These are phyloP conservation scores for Pythium brachiatum DNA, from an alignment of 352 stramenopile species.

Conservation along the genomic window DNA sequence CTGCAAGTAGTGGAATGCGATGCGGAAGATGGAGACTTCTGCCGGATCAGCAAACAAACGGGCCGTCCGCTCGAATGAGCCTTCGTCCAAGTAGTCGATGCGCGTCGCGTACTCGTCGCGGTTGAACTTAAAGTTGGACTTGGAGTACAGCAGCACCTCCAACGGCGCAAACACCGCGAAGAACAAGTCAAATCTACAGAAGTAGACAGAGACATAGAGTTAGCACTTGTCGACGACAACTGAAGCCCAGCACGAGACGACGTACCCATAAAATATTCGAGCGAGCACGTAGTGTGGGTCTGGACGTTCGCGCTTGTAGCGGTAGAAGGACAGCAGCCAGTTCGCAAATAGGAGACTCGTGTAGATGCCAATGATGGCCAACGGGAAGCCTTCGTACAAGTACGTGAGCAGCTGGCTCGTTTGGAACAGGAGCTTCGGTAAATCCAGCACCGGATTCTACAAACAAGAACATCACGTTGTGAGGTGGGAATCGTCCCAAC, in stretches of 20 bases:
- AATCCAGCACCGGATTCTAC: constrained; percentile 40
- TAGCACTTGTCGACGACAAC: background rate
- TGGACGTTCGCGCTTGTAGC: constrained; percentile 19
- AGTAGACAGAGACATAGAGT: background rate
- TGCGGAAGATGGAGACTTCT: constrained; percentile 39
- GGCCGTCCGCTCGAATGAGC: constrained; percentile 35
- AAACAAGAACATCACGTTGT: background rate
- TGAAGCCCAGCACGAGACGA: background rate
- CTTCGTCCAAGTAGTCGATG: constrained; percentile 26
- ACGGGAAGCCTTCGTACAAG: constrained; percentile 43
- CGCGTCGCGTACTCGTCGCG: constrained; percentile 34
- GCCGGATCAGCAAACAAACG: constrained; percentile 41
- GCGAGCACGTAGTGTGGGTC: constrained; percentile 6
- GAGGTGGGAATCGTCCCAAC: no score
- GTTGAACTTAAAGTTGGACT: constrained; percentile 42
- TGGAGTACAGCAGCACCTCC: constrained; percentile 37
- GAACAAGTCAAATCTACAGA: constrained; percentile 43
- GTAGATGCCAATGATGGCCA: constrained; percentile 39
- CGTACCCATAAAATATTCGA: constrained; percentile 21
- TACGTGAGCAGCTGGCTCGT: constrained; percentile 42
- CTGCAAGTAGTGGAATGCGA: constrained; percentile 44
- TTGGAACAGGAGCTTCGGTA: constrained; percentile 52
- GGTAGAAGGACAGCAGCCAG: constrained; percentile 48
- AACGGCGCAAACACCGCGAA: constrained; percentile 55
- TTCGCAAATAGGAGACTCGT: constrained; percentile 36